These are phyloP conservation scores for Tylopilus cervinicoccineus DNA, from an alignment of 768 basidiomycete species.

Conservation along the genomic window DNA sequence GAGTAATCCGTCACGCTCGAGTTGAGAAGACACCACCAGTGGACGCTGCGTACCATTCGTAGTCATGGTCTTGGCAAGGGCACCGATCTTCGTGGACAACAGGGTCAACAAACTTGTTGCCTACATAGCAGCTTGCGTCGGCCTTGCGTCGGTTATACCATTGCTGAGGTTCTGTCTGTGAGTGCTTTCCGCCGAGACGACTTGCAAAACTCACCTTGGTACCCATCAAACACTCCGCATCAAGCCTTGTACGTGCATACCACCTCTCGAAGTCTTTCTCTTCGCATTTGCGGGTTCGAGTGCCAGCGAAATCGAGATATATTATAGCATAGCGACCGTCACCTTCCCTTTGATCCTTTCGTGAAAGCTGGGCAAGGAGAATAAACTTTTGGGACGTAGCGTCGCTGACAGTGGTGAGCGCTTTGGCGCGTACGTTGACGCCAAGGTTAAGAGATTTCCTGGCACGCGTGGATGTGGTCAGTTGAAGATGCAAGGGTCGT, in stretches of 20 bases:
- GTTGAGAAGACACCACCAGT: not conserved
- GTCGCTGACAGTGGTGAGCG: conserved; percentile 87
- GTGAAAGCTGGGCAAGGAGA: conserved; percentile 72
- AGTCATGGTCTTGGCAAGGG: conserved; percentile 81
- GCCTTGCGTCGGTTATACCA: conserved; percentile 87
- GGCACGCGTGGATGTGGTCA: not conserved
- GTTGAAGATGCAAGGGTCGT: not conserved
- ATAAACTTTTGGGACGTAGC: conserved; percentile 97
- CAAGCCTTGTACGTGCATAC: conserved; percentile 68
- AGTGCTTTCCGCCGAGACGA: not conserved
- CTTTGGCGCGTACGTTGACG: conserved; percentile 63
- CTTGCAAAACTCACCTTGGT: conserved; percentile 61
- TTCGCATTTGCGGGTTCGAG: conserved; percentile 64
- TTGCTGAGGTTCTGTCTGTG: conserved; percentile 53
- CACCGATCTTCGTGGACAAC: conserved; percentile 81
- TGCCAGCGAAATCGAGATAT: conserved; percentile 77
- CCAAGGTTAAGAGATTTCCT: conserved; percentile 75
- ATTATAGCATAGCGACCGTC: conserved; percentile 66
- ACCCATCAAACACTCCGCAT: conserved; percentile 86
- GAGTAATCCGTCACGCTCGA: not conserved
- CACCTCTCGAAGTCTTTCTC: conserved; percentile 79
- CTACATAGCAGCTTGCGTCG: conserved; percentile 84
- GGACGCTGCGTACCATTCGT: conserved; percentile 72
- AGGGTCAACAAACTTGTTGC: conserved; percentile 85
- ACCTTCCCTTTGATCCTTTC: conserved; percentile 49